phyloP scores from a whole-genome alignment of 78 protist genomes.

The Dictyostelium citrinum region DNA sequence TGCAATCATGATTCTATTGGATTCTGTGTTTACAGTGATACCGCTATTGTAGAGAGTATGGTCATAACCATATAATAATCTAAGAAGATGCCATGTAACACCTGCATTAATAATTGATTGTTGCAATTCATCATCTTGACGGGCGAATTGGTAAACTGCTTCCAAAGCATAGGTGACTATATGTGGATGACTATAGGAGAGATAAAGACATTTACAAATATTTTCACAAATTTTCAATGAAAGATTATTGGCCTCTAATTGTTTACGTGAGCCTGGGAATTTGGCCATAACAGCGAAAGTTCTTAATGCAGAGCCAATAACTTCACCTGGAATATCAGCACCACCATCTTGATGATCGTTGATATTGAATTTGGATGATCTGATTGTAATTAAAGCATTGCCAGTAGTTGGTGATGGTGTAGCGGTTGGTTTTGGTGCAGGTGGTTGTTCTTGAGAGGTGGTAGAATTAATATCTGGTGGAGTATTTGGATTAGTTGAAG shows the following conservation, averaged over 20 bases:
- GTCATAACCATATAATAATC: slow-evolving; percentile 80
- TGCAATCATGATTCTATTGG: slow-evolving; percentile 56
- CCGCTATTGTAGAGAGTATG: slow-evolving; percentile 84
- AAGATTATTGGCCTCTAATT: slow-evolving; percentile 36
- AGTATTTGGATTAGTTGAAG: background rate
- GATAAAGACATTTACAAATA: slow-evolving; percentile 60
- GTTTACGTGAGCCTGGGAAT: slow-evolving; percentile 68
- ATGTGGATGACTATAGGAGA: slow-evolving; percentile 51
- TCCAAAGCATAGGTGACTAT: slow-evolving; percentile 55
- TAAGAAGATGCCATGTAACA: slow-evolving; percentile 77
- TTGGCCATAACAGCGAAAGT: slow-evolving; percentile 56
- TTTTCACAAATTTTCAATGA: slow-evolving; percentile 26
- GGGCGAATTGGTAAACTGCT: slow-evolving; percentile 41
- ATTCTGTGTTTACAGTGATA: slow-evolving; percentile 38
- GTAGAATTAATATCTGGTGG: background rate
- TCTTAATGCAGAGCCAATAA: background rate
- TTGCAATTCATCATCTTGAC: slow-evolving; percentile 51
- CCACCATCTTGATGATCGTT: slow-evolving; percentile 8
- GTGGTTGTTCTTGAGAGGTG: background rate
- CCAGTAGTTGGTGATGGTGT: background rate
- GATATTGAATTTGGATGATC: slow-evolving; percentile 58
- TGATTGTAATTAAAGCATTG: slow-evolving; percentile 34
- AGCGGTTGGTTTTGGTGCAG: background rate
- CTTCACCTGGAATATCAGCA: slow-evolving; percentile 68
- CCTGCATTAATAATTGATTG: slow-evolving; percentile 50